Base-by-base conservation (phyloP, 2,329 filamentous ascomycete genomes). In the Rachicladosporium sp. region DNA sequence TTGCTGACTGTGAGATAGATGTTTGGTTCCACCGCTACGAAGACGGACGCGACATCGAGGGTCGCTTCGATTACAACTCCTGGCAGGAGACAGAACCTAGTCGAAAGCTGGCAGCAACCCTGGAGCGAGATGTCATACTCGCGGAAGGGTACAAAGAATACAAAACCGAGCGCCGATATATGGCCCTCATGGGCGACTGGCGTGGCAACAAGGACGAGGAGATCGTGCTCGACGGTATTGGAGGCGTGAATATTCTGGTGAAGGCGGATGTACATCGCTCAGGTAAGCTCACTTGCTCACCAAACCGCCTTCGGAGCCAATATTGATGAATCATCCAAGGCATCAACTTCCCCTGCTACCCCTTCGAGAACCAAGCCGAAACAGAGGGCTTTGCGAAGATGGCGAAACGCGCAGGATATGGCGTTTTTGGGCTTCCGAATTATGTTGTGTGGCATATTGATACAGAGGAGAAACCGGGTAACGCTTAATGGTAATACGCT, bases 371-470 rank as follows among this genome's bases (percentile, higher is more conserved):
- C 63, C 91, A 98, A 67, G 91, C 91, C 47, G 91, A 98, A 65
- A 98, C 91, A 4, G 91, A 98, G 66, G 91, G 91, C 5, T 98
- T 98, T 57, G 91, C 91, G 30, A 94, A 93, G 62, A 98, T 98
- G 91, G 91, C 91, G 43, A 95, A 93, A 68, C 74, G 87, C 47
- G 91, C 91, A 11, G 91, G 91, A 33, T 96, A 95, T 60, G 74
- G 85, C 55, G 91, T 98, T 19, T 76, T 86, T 50, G 91, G 91
- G 34, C 69, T 98, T 41, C 91, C 89, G 32, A 98, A 98, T 62
- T 98, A 98, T 60, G 80, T 98, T 37, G 89, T 98, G 43, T 98
- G 91, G 91, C 91, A 98, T 60, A 84, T 94, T 54, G 91, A 98
- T 61, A 98, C 91, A 2, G 78, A 88, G 41, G 91, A 98, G 69